These are phyloP conservation scores for Scenedesmus sp. DNA, from an alignment of 163 green algal species.

Conservation along the genomic window DNA sequence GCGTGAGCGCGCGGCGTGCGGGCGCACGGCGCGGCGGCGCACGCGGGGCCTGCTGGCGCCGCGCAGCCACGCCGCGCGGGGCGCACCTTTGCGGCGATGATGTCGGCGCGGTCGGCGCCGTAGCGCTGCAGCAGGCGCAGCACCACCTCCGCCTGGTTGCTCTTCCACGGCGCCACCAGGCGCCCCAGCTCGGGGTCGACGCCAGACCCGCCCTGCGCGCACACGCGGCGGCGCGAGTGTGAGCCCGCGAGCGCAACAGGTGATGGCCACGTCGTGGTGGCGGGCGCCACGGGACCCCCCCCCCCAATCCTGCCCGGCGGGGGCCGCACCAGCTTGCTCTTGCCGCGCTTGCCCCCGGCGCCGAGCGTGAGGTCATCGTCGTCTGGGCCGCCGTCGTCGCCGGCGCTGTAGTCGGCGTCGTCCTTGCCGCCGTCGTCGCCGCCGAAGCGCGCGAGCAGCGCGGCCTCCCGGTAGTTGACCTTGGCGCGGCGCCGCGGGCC, in stretches of 20 bases:
- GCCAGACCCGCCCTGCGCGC: too few species aligned
- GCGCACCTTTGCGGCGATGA: neutral
- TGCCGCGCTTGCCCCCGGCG: neutral
- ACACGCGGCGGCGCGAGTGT: too few species aligned
- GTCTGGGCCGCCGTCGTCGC: neutral
- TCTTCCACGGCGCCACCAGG: slow-evolving; percentile 46
- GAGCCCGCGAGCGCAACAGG: too few species aligned
- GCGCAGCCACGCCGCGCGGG: neutral
- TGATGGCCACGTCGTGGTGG: too few species aligned
- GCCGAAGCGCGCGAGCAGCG: too few species aligned
- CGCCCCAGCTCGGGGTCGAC: slow-evolving; percentile 4
- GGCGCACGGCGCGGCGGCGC: too few species aligned
- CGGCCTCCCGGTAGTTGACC: slow-evolving; percentile 34
- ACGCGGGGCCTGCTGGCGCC: neutral
- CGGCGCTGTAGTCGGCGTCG: neutral
- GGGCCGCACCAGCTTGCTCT: neutral
- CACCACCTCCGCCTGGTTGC: slow-evolving; percentile 54
- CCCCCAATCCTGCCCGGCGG: too few species aligned
- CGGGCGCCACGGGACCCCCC: too few species aligned
- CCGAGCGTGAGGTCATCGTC: neutral
- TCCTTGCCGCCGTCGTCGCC: neutral
- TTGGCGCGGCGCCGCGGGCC: slow-evolving; percentile 5
- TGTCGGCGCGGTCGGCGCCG: slow-evolving; percentile 42
- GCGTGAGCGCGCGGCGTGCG: too few species aligned
- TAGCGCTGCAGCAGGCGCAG: slow-evolving; percentile 52